Percentiles rank a stretch among this genome's conserved stretches.
Evolutionary conservation across 768 basidiomycete species (phyloP).

Genomic region (Phlegmacium glaucopus): DNA sequence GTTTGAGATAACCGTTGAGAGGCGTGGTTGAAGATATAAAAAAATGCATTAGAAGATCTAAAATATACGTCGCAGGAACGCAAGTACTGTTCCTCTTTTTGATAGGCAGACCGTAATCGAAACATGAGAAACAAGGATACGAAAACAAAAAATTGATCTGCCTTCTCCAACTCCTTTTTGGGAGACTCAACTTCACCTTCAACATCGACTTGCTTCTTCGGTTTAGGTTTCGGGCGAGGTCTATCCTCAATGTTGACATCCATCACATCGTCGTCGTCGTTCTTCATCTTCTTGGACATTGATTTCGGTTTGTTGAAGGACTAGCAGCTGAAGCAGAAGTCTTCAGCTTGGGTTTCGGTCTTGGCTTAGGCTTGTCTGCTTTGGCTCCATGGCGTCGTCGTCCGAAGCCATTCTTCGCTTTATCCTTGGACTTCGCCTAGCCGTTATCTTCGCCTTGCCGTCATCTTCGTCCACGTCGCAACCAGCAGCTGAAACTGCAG

Average conservation of each 20-base stretch:
- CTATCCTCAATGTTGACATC: constrained; percentile 42
- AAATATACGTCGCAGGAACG: too few species aligned
- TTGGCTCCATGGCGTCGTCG: constrained; percentile 38
- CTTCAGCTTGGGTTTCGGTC: constrained; percentile 37
- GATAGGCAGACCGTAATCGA: too few species aligned
- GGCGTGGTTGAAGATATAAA: too few species aligned
- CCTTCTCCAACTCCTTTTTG: constrained; percentile 74
- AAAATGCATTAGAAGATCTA: too few species aligned
- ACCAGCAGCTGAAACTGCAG: constrained; percentile 4
- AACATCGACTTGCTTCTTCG: constrained; percentile 38
- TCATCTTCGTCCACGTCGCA: constrained; percentile 42
- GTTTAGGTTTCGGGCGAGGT: constrained; percentile 33
- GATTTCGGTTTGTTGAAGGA: too few species aligned
- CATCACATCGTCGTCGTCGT: constrained; percentile 45
- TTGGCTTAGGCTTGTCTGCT: constrained; percentile 33
- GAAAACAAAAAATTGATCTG: constrained; percentile 11
- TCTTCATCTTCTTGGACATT: constrained; percentile 24
- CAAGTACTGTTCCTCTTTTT: too few species aligned
- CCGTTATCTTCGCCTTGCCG: constrained; percentile 38
- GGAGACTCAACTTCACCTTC: constrained; percentile 51
- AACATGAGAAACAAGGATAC: too few species aligned
- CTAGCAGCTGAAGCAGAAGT: neutral
- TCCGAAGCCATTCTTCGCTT: constrained; percentile 31
- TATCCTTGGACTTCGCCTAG: constrained; percentile 50
- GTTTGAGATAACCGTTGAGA: too few species aligned